Percentiles rank a stretch among this genome's conserved stretches.
These are phyloP conservation scores for Aspergillus asperescens DNA, from an alignment of 495 filamentous ascomycete species.

Conservation along the genomic window DNA sequence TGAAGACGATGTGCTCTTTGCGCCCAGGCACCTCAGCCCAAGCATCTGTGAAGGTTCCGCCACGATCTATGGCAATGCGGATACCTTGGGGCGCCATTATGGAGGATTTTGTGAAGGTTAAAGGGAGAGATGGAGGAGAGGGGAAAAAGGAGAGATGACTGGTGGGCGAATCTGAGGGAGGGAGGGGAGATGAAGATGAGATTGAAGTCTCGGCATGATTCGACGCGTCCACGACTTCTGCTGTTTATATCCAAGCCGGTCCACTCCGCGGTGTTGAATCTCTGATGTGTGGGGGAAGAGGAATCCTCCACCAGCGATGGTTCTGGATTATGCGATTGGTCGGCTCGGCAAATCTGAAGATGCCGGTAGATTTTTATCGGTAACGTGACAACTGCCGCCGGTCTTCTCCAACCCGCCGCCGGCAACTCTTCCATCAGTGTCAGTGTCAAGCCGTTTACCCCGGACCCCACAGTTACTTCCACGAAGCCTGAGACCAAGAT, in stretches of 20 bases:
- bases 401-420: background rate
- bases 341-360: background rate
- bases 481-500: background rate
- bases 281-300: background rate
- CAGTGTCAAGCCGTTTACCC: constrained; percentile 7
- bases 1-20: constrained; percentile 61
- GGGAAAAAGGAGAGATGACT: too few species aligned
- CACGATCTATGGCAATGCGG: constrained; percentile 19
- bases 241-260: background rate
- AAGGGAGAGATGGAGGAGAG: background rate
- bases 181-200: background rate
- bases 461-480: constrained; percentile 7
- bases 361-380: background rate
- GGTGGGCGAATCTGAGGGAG: too few species aligned
- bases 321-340: too few species aligned
- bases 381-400: background rate
- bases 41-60: constrained; percentile 26
- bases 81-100: constrained; percentile 12
- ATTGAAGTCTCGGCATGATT: background rate
- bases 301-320: too few species aligned
- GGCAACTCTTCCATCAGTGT: constrained; percentile 2
- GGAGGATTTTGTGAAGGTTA: background rate
- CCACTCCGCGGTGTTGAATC: background rate
- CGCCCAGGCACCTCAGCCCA: constrained; percentile 27
- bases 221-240: background rate